A percentile compares a stretch with the other conserved stretches of the same genome.
Conservation (phyloP, 2,329 filamentous ascomycete species). For the Talaromyces sp. region DNA sequence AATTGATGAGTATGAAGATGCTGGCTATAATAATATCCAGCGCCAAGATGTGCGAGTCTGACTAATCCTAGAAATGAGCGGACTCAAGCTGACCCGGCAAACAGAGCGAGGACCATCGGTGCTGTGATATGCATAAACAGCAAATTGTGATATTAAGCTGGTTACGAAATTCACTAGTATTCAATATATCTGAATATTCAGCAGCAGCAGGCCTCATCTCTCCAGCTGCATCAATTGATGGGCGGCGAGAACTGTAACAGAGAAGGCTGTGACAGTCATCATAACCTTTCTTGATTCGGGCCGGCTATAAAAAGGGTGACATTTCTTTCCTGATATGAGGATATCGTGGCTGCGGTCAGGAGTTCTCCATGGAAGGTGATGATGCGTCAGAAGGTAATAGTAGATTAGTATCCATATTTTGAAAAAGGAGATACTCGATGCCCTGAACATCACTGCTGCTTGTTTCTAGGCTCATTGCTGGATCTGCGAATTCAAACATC, state of each 20-base stretch:
- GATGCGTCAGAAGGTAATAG: neutral
- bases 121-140: neutral
- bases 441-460: neutral
- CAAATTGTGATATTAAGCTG: neutral
- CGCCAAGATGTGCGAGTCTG: conserved; percentile 18
- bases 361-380: neutral
- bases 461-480: neutral
- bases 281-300: neutral
- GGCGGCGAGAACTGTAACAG: neutral
- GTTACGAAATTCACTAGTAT: neutral
- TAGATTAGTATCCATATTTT: neutral
- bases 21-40: conserved; percentile 54
- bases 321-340: neutral
- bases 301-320: neutral
- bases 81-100: conserved; percentile 52
- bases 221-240: neutral
- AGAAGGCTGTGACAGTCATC: neutral
- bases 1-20: conserved; percentile 58
- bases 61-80: conserved; percentile 20
- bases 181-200: conserved; percentile 1
- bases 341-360: neutral
- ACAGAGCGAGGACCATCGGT: conserved; percentile 40
- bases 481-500: neutral
- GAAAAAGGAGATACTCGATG: neutral
- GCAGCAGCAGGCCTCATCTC: neutral